Evolutionary conservation across 345 rosid genomes (phyloP), one percentile per base, ranked within the genome.

Genomic region (Rhodomyrtus tomentosa): DNA sequence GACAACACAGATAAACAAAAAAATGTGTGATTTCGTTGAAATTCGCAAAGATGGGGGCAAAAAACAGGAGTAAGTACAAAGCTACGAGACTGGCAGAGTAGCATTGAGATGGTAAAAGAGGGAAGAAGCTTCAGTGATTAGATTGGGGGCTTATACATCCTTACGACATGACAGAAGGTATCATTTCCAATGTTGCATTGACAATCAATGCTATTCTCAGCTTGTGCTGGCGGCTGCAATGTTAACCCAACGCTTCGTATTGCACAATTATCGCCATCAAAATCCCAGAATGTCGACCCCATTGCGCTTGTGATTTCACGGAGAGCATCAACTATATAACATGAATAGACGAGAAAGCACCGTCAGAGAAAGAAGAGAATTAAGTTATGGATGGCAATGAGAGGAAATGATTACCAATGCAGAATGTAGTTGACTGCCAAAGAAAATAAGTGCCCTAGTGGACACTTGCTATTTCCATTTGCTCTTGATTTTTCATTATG

Each of bases 231-330:
- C 13, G 45, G 58, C n/a, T 14, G 86, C 52, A 42, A 85, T 5
- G 72, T 83, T 59, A 85, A n/a, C 24, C 83, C 89, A 45, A 87
- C 87, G 55, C 38, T 85, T 82, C 79, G 86, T 85, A 88, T 82
- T 13, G 76, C 1, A 84, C 95, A 94, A 49, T 88, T 55, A 52
- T 88, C 89, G 29, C 87, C 91, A 82, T 88, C 84, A 72, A 94
- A 94, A 83, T 84, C 88, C 96, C 93, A 92, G 87, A 81, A 45
- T 50, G 55, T 87, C 2, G 88, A 89, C 36, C 96, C 95, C 94
- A 92, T 79, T 22, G 92, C 84, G 82, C 29, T 87, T 3, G 84
- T 88, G 53, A 92, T 91, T 86, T 90, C 89, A 42, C 87, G 87
- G 62, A 94, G 91, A 80, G 90, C 92, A 85, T 92, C 89, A 87